Base-by-base conservation (phyloP, 2,329 filamentous ascomycete genomes). In the Acrocalymma vagum region DNA sequence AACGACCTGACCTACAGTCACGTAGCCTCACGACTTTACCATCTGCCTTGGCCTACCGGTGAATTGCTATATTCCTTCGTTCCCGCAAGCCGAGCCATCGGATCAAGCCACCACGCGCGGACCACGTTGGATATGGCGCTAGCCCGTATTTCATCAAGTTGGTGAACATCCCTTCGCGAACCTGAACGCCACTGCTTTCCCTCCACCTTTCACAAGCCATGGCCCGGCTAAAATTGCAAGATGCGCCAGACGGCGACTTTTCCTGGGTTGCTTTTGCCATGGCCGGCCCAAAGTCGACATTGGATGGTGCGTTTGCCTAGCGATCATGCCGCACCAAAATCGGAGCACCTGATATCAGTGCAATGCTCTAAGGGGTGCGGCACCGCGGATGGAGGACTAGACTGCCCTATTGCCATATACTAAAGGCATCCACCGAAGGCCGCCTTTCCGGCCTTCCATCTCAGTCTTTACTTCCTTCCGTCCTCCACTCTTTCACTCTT, bases 181-280 rank as follows among this genome's bases (percentile, higher is more conserved):
- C 40, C 48, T 38, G 40, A 31, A 27, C 42, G 47, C 41, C 48
- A 48, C 47, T 45, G 42, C 32, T 31, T 38, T 23, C 38, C 38
- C 24, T 36, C 24, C 18, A 34, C 29, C 13, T 35, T 14, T 18
- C 28, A 32, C 24, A 25, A 29, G 32, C 31, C 20, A 29, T 29
- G 24, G 22, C 11, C 38, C 44, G 54, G 50, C 30, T 48, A 40
- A 50, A 42, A 32, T 41, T 42, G 29, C 42, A 31, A 21, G 47
- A 38, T 30, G 21, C 14, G 32, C 16, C 17, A 33, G 38, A 48
- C 57, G 57, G 38, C 57, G 57, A 60, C 48, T 44, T 37, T 11
- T 23, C 23, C 29, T 23, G 25, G 30, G 30, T 25, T 39, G 15
- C 22, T 23, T 29, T 33, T 34, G 14, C 11, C 42, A 24, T 39